Conservation (phyloP, 2,329 filamentous ascomycete genomes). For the Furcasterigmium sp. region DNA sequence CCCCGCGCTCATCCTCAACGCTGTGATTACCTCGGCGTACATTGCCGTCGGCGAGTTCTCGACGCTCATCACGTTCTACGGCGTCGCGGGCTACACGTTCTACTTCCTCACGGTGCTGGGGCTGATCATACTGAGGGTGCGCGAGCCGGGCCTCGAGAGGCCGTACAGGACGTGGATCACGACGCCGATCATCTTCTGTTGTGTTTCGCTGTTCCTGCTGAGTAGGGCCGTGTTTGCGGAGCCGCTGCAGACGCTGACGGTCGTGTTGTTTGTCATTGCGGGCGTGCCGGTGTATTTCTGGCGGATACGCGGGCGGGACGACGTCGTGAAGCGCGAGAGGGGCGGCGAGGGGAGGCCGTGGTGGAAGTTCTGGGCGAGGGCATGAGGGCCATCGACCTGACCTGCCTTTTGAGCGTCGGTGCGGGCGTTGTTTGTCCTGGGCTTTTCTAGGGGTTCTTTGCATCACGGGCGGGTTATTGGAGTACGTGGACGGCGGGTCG, state of each 20-base stretch:
- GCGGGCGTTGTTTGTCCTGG: too few species aligned
- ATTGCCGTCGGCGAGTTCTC: slow-evolving; percentile 84
- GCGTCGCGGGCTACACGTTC: slow-evolving; percentile 93
- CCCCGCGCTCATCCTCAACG: slow-evolving; percentile 82
- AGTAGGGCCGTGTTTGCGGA: slow-evolving; percentile 85
- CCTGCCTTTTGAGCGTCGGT: too few species aligned
- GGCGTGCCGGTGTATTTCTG: slow-evolving; percentile 88
- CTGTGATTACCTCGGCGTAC: slow-evolving; percentile 67
- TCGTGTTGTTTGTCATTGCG: slow-evolving; percentile 76
- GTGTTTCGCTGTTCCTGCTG: slow-evolving; percentile 88
- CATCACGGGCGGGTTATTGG: too few species aligned
- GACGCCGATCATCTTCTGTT: slow-evolving; percentile 97
- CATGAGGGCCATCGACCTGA: too few species aligned
- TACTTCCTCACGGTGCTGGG: slow-evolving; percentile 95
- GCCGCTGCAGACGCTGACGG: slow-evolving; percentile 82
- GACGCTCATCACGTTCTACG: slow-evolving; percentile 93
- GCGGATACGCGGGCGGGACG: slow-evolving; percentile 65
- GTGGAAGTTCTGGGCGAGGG: slow-evolving; percentile 55
- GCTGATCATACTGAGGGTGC: slow-evolving; percentile 82
- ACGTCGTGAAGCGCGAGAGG: slow-evolving; percentile 36
- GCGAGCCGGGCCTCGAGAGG: slow-evolving; percentile 79
- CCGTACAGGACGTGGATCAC: slow-evolving; percentile 96
- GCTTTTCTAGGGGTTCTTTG: too few species aligned
- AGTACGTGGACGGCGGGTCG: too few species aligned
- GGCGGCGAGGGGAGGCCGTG: slow-evolving; percentile 28